Base-by-base conservation (phyloP, 176 grass and related monocot species). In the Hsuehochloa calcarea region DNA sequence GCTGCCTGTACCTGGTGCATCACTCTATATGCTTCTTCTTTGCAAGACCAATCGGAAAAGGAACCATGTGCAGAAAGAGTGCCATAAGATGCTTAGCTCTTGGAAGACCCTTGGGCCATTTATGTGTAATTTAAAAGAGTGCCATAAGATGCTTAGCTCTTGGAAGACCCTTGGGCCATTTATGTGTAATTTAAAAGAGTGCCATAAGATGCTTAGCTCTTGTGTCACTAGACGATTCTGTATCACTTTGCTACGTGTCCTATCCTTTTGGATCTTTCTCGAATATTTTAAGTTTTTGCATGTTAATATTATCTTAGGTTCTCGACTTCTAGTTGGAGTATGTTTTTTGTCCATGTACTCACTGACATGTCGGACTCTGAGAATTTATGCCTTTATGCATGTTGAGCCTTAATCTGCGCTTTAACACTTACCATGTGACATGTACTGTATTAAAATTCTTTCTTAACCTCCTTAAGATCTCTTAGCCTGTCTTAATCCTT, bases 291-390 rank as follows among this genome's bases (percentile, higher is more conserved):
- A 44, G 31, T 49, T 74, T 67, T 90, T 61, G 31, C 63, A 84
- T 52, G n/a, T 83, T 84, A 90, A 90, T 72, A 41, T 87, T 84
- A 90, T 90, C 74, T 84, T 80, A 79, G 74, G 68, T 83, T 62
- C 79, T 50, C 16, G 13, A 55, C 22, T 82, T 60, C 45, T 78
- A 78, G 66, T 38, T 52, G 41, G 41, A 10, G 41, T 43, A 38
- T 72, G 46, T 68, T 37, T 50, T 67, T 60, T 78, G 87, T 82
- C 79, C 67, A 77, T 47, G 38, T 60, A 90, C 41, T 38, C 39
- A 61, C 58, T 65, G 72, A 39, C 79, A 87, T 61, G 65, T 13
- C 1, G 40, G 79, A 15, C 39, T 29, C 50, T 69, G 38, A 46
- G 37, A 58, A 19, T 51, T 47, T 44, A 58, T 16, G 5, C 67